Conservation (phyloP, 805 yeast species). For the Priceomyces haplophilus region DNA sequence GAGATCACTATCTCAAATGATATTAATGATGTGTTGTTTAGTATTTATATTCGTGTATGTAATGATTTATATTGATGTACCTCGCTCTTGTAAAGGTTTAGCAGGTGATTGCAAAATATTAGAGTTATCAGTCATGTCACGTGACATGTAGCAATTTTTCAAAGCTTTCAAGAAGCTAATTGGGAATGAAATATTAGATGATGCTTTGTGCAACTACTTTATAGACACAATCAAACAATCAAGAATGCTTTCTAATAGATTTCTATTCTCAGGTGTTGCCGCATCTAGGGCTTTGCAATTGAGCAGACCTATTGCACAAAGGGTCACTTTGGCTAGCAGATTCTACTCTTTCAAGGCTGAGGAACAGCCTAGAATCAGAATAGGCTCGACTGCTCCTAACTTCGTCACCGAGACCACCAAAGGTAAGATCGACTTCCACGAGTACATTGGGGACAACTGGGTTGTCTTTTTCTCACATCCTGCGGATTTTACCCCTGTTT, state of each 20-base stretch:
- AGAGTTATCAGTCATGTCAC: background rate
- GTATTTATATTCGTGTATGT: background rate
- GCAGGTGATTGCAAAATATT: background rate
- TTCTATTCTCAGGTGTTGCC: slow-evolving; percentile 14
- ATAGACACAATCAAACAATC: background rate
- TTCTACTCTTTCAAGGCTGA: slow-evolving; percentile 31
- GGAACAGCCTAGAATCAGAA: slow-evolving; percentile 44
- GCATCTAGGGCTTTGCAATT: background rate
- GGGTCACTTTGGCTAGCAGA: slow-evolving; percentile 14
- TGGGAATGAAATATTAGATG: background rate
- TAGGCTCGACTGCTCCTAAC: slow-evolving; percentile 68
- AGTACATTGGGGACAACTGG: slow-evolving; percentile 62
- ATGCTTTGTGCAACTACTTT: no score
- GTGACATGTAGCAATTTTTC: slow-evolving; percentile 2
- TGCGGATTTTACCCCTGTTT: slow-evolving; percentile 76
- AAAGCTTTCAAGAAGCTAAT: background rate
- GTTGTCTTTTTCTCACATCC: slow-evolving; percentile 71
- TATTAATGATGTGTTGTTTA: slow-evolving; percentile 4
- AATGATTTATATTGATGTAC: background rate
- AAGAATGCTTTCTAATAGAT: slow-evolving; percentile 19
- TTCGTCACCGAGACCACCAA: slow-evolving; percentile 60
- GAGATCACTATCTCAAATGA: background rate
- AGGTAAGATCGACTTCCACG: slow-evolving; percentile 63
- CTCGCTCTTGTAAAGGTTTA: background rate
- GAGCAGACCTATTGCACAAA: slow-evolving; percentile 2